phyloP scores from a whole-genome alignment of 176 grass and related monocot species.

The Leersia perrieri region DNA sequence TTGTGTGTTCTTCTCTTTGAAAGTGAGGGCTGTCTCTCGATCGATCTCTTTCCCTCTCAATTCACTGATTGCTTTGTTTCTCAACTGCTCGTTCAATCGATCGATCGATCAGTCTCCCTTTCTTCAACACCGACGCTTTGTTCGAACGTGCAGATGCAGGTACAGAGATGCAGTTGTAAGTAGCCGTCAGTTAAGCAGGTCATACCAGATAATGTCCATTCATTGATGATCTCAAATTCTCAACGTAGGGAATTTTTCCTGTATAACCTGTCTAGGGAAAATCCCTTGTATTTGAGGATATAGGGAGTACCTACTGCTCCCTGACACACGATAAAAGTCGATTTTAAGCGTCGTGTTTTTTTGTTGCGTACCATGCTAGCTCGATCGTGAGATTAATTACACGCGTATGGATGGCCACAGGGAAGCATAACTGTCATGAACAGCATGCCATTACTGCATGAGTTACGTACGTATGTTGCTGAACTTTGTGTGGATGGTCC shows the following conservation, averaged over 20 bases:
- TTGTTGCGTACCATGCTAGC: no score
- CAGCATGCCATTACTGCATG: not conserved
- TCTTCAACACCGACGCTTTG: not conserved
- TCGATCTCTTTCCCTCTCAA: no score
- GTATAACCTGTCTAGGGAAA: no score
- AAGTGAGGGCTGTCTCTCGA: not conserved
- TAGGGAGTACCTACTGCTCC: no score
- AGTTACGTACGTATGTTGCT: not conserved
- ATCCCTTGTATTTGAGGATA: no score
- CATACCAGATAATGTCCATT: no score
- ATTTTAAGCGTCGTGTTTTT: not conserved
- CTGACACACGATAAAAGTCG: not conserved
- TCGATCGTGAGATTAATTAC: not conserved
- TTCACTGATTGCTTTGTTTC: not conserved
- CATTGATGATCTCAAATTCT: no score
- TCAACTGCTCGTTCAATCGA: not conserved
- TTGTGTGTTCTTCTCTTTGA: not conserved
- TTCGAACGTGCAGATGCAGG: not conserved
- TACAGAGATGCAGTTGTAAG: not conserved
- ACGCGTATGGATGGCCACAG: not conserved
- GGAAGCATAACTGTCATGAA: slow-evolving; percentile 7
- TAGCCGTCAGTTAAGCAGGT: not conserved
- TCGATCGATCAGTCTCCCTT: not conserved
- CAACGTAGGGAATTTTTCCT: no score
- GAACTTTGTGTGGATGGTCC: not conserved